Percentiles rank a stretch among this genome's conserved stretches.
These are phyloP conservation scores for Spinellus fusiger DNA, from an alignment of 192 early-diverging fungal species.

Conservation along the genomic window DNA sequence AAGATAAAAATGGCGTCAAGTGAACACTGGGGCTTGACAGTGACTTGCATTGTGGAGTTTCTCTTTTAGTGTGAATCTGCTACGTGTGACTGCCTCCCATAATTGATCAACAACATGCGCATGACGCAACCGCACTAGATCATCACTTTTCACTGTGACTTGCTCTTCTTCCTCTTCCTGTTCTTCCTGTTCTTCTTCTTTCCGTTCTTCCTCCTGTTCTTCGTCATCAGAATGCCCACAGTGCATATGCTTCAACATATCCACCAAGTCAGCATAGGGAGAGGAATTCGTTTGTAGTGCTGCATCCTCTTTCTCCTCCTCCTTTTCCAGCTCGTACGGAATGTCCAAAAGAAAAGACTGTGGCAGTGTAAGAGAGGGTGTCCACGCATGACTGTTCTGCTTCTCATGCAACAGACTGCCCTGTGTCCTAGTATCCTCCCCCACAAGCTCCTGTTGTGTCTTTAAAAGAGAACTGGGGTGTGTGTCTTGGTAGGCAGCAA, in stretches of 20 bases:
- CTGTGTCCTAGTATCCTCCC: neutral
- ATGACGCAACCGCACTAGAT: neutral
- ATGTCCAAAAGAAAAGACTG: too few relatives aligned
- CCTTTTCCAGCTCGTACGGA: neutral
- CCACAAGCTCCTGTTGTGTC: neutral
- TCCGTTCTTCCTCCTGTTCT: too few relatives aligned
- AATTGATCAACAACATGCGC: neutral
- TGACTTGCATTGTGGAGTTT: too few relatives aligned
- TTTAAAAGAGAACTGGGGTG: too few relatives aligned
- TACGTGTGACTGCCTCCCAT: neutral
- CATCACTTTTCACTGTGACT: neutral
- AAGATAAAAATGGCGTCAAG: too few relatives aligned
- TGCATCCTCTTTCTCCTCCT: neutral
- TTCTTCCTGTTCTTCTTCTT: too few relatives aligned
- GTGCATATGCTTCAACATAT: neutral
- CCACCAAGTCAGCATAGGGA: slow-evolving; percentile 13
- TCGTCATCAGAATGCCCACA: too few relatives aligned
- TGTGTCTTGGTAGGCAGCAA: too few relatives aligned
- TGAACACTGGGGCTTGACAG: too few relatives aligned
- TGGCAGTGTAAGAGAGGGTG: too few relatives aligned
- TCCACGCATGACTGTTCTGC: neutral
- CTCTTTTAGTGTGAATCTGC: neutral
- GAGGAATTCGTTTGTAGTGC: neutral
- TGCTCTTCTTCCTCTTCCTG: too few relatives aligned
- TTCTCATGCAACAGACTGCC: neutral